Base-by-base conservation (phyloP, 1,284 basidiomycete genomes). In the Hypsizygus ulmarius region DNA sequence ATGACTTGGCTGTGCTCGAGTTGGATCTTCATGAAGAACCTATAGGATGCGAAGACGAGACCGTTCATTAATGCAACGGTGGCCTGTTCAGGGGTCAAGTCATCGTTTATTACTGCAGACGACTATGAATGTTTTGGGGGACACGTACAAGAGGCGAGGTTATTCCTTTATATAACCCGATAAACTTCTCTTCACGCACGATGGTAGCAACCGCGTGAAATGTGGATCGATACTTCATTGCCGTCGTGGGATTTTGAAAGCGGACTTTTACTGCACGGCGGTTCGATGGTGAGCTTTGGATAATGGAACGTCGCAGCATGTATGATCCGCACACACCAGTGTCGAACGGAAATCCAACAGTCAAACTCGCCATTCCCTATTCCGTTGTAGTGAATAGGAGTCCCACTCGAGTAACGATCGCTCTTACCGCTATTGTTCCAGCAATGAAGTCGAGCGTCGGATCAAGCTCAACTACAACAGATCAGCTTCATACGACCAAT, bases 11-110 rank as follows among this genome's bases (percentile, higher is more conserved):
- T 63, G 45, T 66, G 60, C 1, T 71, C 67, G 7, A 81, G 65
- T 59, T 90, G 84, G 0, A 75, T 45, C 44, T 79, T 78, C 67
- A 87, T 75, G 39, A 89, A 72, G 56, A 83, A 79, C n/a, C 79
- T 75, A 68, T 90, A 90, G 1, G 81, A 80, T 0, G 85, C 75
- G 60, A 91, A 91, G 2, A 90, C 77, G 8, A 87, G 68, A 5
- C 88, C 87, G 53, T 90, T 90, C 68, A 89, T 75, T 7, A 87
- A 68, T 1, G 86, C 87, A 12, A 77, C 79, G 5, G 82, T 79
- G 0, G 81, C 75, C 87, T 90, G 49, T 14, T 19, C 21, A n/a
- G 6, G 42, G 49, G 16, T 15, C 18, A 15, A 35, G n/a, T 15
- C 35, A 12, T 15, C 28, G 33, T 32, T 18, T 16, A 27, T 30